Evolutionary conservation across 2,329 filamentous ascomycete species (phyloP).

Genomic region (Penicillium sp.): DNA sequence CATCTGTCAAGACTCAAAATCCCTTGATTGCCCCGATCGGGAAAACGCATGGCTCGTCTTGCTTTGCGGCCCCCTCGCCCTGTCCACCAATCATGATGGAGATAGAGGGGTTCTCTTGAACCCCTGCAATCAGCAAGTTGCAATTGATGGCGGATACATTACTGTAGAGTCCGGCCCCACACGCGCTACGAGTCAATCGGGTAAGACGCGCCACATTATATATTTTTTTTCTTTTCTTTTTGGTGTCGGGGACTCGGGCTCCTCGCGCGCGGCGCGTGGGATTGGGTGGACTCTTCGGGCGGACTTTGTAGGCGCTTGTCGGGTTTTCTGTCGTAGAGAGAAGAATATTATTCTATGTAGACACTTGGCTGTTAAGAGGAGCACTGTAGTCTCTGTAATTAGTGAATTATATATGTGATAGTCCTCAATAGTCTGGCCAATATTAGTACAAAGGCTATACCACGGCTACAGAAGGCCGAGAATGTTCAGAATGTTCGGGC

Average conservation of each 20-base stretch:
- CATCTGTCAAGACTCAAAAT: not conserved
- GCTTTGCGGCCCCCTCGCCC: not conserved
- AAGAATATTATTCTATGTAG: no score
- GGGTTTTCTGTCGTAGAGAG: no score
- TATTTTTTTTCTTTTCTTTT: conserved; percentile 3
- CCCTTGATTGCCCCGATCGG: conserved; percentile 21
- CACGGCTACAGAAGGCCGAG: no score
- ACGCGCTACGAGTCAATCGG: conserved; percentile 18
- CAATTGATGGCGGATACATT: not conserved
- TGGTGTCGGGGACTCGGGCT: not conserved
- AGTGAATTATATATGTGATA: not conserved
- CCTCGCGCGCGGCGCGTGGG: not conserved
- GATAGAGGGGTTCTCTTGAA: not conserved
- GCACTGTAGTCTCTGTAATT: no score
- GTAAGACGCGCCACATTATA: conserved; percentile 15
- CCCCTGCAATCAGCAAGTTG: not conserved
- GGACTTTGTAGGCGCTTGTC: no score
- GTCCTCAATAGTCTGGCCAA: not conserved
- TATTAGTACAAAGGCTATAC: not conserved
- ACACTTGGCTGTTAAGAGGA: no score
- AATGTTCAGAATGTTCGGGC: not conserved
- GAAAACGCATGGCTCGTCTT: conserved; percentile 30
- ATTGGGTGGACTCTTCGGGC: not conserved
- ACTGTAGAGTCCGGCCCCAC: conserved; percentile 3
- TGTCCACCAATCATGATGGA: conserved; percentile 1